These are phyloP conservation scores for Globomyces pollinis-pini DNA, from an alignment of 192 early-diverging fungal genomes.

Conservation along the genomic window DNA sequence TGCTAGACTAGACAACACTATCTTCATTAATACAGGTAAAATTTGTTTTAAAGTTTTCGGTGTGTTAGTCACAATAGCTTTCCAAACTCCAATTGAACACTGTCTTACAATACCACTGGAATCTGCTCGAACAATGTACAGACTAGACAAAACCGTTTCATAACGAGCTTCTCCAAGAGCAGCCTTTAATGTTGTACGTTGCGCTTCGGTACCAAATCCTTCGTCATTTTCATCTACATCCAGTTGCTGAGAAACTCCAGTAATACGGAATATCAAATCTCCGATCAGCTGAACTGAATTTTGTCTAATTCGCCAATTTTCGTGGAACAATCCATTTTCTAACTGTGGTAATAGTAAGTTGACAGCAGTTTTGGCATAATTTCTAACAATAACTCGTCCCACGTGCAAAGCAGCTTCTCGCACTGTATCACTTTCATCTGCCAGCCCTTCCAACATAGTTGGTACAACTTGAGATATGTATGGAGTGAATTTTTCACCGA, in stretches of 20 bases:
- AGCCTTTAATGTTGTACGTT: constrained; percentile 61
- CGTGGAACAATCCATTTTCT: constrained; percentile 81
- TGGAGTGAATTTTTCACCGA: constrained; percentile 83
- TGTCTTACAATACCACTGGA: constrained; percentile 75
- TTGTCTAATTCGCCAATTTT: constrained; percentile 93
- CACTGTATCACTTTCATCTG: constrained; percentile 91
- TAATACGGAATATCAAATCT: constrained; percentile 86
- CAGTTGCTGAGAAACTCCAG: constrained; percentile 67
- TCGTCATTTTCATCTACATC: constrained; percentile 52
- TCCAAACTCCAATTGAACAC: constrained; percentile 86
- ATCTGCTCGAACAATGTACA: constrained; percentile 92
- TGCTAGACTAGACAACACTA: constrained; percentile 76
- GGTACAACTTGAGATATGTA: constrained; percentile 85
- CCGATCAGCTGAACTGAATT: constrained; percentile 91
- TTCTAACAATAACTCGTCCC: constrained; percentile 86
- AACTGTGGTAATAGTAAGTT: constrained; percentile 87
- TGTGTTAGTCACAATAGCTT: constrained; percentile 89
- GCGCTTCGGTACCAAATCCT: constrained; percentile 53
- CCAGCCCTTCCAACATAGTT: constrained; percentile 79
- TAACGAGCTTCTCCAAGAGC: constrained; percentile 82
- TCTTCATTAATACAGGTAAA: constrained; percentile 80
- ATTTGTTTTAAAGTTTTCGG: constrained; percentile 96
- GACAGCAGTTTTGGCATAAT: constrained; percentile 80
- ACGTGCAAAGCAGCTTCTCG: constrained; percentile 87
- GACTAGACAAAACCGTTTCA: constrained; percentile 73